Evolutionary conservation across 2,329 filamentous ascomycete species (phyloP), one percentile per base, ranked within the genome.

Genomic region (Clarireedia homoeocarpa): DNA sequence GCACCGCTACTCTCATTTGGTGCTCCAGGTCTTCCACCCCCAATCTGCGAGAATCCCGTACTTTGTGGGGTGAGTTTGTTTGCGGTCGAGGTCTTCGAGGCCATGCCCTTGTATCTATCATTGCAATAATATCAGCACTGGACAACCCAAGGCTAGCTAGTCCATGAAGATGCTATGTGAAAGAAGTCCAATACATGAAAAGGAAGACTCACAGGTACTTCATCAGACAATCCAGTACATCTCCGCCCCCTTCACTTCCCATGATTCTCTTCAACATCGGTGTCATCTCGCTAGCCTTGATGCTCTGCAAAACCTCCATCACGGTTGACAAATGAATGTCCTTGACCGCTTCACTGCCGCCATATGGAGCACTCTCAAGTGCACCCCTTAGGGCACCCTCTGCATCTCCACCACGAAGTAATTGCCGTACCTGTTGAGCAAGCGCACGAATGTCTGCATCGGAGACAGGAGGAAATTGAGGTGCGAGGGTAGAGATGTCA

Each of bases 231-330:
- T 99, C 94, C 63, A 95, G 76, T 59, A 88, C 80, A 73, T 97
- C 94, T 59, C 83, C 83, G 27, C 94, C 94, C 59, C 88, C 88
- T 51, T 88, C 83, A 10, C 85, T 84, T 58, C 76, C 77, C 74
- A 94, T 91, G 67, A 97, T 87, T 57, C 85, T 82, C 73, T 86
- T 84, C 63, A 99, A 77, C 67, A 97, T 84, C 14, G 89, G 88
- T 61, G 85, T 90, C 89, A 97, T 97, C 66, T 99, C 94, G 65
- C 88, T 88, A 69, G 94, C 91, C 71, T 95, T 91, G 74, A 97
- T 97, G 20, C 90, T 94, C 73, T 96, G 91, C 62, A 99, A 78
- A 57, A 97, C 91, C 74, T 99, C 94, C 59, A 90, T 84, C 42
- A 99, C 88, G 20, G 89, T 92, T 63, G 89, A 84, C 62, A 96